A percentile compares a stretch with the other conserved stretches of the same genome.
Evolutionary conservation across 768 basidiomycete species (phyloP).

Genomic region (Boletus sensibilis): DNA sequence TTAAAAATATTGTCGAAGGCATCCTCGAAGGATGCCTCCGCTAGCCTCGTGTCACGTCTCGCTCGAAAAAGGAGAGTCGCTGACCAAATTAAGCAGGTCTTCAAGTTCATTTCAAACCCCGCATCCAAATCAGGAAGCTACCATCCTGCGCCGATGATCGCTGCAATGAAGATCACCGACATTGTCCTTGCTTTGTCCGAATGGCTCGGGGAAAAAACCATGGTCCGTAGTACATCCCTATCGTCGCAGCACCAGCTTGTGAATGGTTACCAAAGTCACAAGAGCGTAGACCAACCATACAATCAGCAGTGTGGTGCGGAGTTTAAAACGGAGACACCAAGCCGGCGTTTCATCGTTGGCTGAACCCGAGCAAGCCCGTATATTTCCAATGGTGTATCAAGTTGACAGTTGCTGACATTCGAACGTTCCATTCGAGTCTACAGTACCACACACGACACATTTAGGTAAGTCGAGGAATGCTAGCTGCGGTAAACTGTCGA

Average conservation of each 20-base stretch:
- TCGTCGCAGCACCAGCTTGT: no score
- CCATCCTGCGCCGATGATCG: slow-evolving; percentile 19
- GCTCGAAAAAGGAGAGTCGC: slow-evolving; percentile 4
- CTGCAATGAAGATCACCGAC: no score
- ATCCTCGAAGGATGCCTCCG: slow-evolving; percentile 26
- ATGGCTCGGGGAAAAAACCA: not conserved
- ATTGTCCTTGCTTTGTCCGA: not conserved
- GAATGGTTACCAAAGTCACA: no score
- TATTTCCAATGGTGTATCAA: no score
- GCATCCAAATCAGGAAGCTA: slow-evolving; percentile 16
- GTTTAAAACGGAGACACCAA: not conserved
- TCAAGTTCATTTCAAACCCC: slow-evolving; percentile 28
- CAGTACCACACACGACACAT: no score
- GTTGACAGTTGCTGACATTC: no score
- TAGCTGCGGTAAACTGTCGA: not conserved
- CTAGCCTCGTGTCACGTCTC: slow-evolving; percentile 14
- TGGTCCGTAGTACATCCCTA: no score
- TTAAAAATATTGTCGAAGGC: slow-evolving; percentile 16
- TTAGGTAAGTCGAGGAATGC: no score
- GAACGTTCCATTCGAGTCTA: no score
- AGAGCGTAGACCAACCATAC: no score
- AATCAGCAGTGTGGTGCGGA: not conserved
- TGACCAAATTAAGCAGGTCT: slow-evolving; percentile 27
- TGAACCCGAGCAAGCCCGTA: no score
- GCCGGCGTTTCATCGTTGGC: no score